Conservation (phyloP, 352 stramenopile genomes). For the Phytophthora capsici region DNA sequence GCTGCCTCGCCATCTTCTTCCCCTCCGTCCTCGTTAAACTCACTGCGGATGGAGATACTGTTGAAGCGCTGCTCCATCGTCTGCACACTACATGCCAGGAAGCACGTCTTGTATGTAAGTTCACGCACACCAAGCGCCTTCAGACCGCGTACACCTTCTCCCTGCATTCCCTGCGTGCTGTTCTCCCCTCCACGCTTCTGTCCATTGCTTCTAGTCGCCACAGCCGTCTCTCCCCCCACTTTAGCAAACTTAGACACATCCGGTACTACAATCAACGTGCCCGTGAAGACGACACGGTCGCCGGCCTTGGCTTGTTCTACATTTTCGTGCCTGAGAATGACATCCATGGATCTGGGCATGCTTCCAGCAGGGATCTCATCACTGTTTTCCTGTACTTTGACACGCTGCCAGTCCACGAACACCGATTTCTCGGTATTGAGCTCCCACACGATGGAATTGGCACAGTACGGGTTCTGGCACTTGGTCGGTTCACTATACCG, state of each 20-base stretch:
- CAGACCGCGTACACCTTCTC: constrained; percentile 94
- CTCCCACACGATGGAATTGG: constrained; percentile 88
- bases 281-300: constrained; percentile 95
- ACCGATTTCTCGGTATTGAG: constrained; percentile 92
- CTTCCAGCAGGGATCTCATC: constrained; percentile 98
- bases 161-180: constrained; percentile 81
- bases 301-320: constrained; percentile 97
- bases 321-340: constrained; percentile 98
- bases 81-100: constrained; percentile 96
- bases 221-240: constrained; percentile 70
- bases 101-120: constrained; percentile 98
- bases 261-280: constrained; percentile 95
- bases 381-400: constrained; percentile 99
- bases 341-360: constrained; percentile 97
- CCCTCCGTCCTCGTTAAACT: constrained; percentile 63
- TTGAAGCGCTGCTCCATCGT: constrained; percentile 90
- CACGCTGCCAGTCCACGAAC: constrained; percentile 99
- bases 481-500: constrained; percentile 96
- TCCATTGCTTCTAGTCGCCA: constrained; percentile 51
- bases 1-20: constrained; percentile 39
- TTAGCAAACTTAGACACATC: constrained; percentile 93
- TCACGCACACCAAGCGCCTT: constrained; percentile 96
- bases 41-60: constrained; percentile 85
- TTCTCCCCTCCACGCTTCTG: constrained; percentile 60
- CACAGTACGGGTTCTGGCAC: constrained; percentile 97